Evolutionary conservation across 352 stramenopile species (phyloP), one percentile per base, ranked within the genome.

Genomic region (Phytophthora pinifolia): DNA sequence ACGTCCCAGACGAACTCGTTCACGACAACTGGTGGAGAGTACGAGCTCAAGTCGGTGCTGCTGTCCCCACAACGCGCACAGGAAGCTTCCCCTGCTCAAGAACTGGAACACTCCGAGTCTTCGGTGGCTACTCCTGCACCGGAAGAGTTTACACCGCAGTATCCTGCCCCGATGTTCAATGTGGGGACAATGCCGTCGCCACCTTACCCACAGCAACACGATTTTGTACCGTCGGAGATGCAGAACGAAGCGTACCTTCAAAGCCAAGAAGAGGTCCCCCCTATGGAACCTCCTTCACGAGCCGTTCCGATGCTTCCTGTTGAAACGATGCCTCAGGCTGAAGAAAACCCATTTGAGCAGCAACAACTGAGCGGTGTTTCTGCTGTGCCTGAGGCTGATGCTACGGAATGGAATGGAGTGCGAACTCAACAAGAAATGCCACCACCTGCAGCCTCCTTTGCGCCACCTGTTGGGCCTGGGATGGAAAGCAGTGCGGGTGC

Each of bases 1-100:
- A 37, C 36, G 13, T 48, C 30, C 18, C 47, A 34, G 6, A 38
- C 41, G 4, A 45, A 50, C 6, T 18, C 29, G 39, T 34, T 12
- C 2, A 30, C 46, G 13, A 59, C 25, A 27, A 34, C 38, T 56
- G 8, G 20, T 59, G 34, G 45, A 39, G 60, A 67, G 9, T 70
- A 87, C 18, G 53, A 69, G 38, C 62, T 87, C 2, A 76, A 71
- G 36, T 64, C 54, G 14, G 65, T 74, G 25, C 46, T 74, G 18
- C 46, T 62, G 56, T 74, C 65, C 46, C 65, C 65, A 9, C 60
- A 61, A 7, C 44, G 39, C 34, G 41, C 15, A 45, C 54, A 70
- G 9, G 31, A 58, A 61, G 25, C 1, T 9, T 17, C 33, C 10
- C 6, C 17, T 18, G 15, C 7, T 57, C 43, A 63, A 27, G 47